Evolutionary conservation across 2,329 filamentous ascomycete genomes (phyloP), one percentile per base, ranked within the genome.

Genomic region (Ceratocystis lukuohia): DNA sequence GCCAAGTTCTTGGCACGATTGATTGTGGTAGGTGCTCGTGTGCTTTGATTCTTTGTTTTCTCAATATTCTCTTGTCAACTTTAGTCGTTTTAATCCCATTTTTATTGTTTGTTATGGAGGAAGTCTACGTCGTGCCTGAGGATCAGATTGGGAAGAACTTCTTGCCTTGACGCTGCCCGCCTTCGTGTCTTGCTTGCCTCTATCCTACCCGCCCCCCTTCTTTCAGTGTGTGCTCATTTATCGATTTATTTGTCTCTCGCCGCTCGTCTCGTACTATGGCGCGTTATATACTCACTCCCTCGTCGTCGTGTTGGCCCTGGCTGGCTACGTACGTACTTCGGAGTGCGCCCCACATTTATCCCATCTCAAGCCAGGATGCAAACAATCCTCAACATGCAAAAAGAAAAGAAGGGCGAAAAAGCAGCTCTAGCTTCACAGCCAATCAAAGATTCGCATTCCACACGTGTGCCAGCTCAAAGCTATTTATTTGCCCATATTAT

Each of bases 1-100:
- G 61, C 61, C 61, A 62, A 62, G 61, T 45, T 62, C 61, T 62
- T 62, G 61, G 61, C 61, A 57, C 28, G 5, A 25, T 46, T 62
- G 33, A 3, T 62, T 62, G 61, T 45, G 61, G 61, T 62, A 62
- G 61, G 61, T 45, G 37, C 37, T 62, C 61, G 61, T 62, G 61
- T 62, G 61, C 22, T 20, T 22, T 61, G 15, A 61, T 61, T 66
- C 44, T 66, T 66, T 62, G 46, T 46, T 62, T 53, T 44, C 48
- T 20, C 48, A 4, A 22, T 50, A 10, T 33, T 37, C 46, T 61
- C 59, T 61, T 65, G 20, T 44, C 61, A 28, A 30, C 61, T 62
- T 20, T 62, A 33, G 2, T 45, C n/a, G 22, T 5, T 30, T 25
- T 22, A 53, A 53, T 53, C 48, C n/a, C 22, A 12, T 10, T 62